Conservation (phyloP, 1,284 basidiomycete species). For the Testicularia cyperi region DNA sequence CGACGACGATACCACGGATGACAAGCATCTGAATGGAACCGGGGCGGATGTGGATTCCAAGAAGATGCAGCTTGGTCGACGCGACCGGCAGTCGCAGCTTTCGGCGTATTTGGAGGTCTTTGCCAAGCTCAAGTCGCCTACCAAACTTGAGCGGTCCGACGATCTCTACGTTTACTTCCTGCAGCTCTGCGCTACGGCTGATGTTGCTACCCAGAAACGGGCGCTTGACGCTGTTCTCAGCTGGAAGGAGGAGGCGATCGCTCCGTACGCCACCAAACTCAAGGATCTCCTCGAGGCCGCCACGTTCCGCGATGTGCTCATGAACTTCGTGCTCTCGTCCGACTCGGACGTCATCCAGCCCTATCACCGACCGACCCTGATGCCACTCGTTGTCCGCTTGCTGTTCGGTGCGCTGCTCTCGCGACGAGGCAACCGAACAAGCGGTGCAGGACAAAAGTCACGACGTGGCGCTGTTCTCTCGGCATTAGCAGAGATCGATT, state of each 20-base stretch:
- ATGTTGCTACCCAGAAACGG: conserved; percentile 74
- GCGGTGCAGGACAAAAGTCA: conserved; percentile 65
- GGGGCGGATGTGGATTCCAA: conserved; percentile 6
- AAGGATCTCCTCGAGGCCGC: conserved; percentile 77
- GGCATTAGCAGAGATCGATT: conserved; percentile 71
- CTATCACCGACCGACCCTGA: conserved; percentile 69
- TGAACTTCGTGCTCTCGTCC: conserved; percentile 64
- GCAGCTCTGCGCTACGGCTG: conserved; percentile 80
- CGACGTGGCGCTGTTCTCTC: conserved; percentile 76
- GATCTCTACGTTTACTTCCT: conserved; percentile 72
- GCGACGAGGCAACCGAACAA: conserved; percentile 69
- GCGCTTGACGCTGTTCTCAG: conserved; percentile 80
- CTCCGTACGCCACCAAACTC: conserved; percentile 71
- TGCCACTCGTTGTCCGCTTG: conserved; percentile 76
- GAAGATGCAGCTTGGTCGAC: conserved; percentile 25
- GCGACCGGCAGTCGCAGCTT: conserved; percentile 44
- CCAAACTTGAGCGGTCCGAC: conserved; percentile 74
- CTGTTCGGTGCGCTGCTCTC: conserved; percentile 89
- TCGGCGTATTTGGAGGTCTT: conserved; percentile 75
- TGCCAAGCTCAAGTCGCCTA: conserved; percentile 86
- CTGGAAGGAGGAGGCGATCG: conserved; percentile 75
- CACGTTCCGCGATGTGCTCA: conserved; percentile 84
- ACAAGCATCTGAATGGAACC: not conserved
- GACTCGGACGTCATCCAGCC: conserved; percentile 66
- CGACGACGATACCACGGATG: conserved; percentile 11